Evolutionary conservation across 2,329 filamentous ascomycete genomes (phyloP), one percentile per base, ranked within the genome.

Genomic region (Aspergillus nomiae): DNA sequence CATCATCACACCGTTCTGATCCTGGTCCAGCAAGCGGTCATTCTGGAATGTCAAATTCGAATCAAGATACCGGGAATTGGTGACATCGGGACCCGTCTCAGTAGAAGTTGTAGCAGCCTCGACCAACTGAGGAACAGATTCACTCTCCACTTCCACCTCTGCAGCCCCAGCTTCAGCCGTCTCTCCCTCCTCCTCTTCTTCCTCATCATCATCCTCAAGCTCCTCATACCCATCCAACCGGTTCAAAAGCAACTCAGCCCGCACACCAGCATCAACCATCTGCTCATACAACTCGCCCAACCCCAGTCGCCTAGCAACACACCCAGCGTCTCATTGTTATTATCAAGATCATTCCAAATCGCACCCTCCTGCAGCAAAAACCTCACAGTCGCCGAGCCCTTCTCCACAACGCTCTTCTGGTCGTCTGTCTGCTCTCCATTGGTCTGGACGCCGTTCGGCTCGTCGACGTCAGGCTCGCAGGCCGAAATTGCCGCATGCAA

Each of bases 311-410:
- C 84, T 83, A 10, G 95, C 95, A 50, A 97, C 82, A 76, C 94
- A 98, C 9, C 93, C 95, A 0, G 93, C 3, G 95, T 98, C 83
- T 98, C 94, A 71, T 92, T 86, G 70, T 92, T 90, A 68, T 83
- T 80, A 77, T 98, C 92, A 61, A 98, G 83, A 76, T 97, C 94
- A 80, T 99, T 99, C 95, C 95, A 99, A 70, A 98, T 97, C 12
- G 92, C 95, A 36, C 95, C 95, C 69, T 91, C 90, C 72, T 94
- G 86, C 64, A 98, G 88, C 9, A 98, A 84, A 73, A 95, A 86
- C 69, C 87, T 86, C 5, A 97, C 82, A 0, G 90, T 89, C 58
- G 88, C 86, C 60, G 85, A 84, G 3, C 89, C 91, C 45, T 86
- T 85, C 54, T 89, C 85, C 36, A 90, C 73, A 24, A 70, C 58